A percentile compares a stretch with the other conserved stretches of the same genome.
Conservation (phyloP, 148 eudicot genomes). For the Spergularia marina region DNA sequence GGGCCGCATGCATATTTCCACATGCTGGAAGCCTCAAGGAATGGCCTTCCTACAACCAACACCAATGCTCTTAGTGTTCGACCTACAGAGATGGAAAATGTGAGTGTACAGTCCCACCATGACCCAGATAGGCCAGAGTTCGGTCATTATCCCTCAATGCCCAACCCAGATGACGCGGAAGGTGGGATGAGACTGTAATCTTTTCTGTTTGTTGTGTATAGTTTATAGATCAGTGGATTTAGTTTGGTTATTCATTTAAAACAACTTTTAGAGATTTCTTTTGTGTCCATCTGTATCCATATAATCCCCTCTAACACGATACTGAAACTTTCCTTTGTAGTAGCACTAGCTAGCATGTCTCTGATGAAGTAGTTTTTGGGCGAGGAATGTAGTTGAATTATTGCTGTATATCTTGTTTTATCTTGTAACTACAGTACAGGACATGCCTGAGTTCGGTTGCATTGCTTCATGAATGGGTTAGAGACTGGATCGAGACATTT, state of each 20-base stretch:
- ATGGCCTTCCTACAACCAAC: constrained; percentile 24
- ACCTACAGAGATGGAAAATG: constrained; percentile 43
- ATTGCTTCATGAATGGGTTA: no score
- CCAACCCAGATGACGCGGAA: constrained; percentile 39
- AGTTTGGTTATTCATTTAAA: background rate
- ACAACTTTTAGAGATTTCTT: background rate
- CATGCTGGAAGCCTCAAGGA: constrained; percentile 57
- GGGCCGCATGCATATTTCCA: constrained; percentile 78
- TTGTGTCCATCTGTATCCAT: background rate
- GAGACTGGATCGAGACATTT: no score
- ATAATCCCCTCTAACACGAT: background rate
- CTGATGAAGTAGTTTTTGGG: background rate
- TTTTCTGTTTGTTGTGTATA: background rate
- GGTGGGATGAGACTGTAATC: constrained; percentile 38
- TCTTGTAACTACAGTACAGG: background rate
- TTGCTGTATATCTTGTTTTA: background rate
- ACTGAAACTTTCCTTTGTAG: background rate
- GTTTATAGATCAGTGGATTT: constrained; percentile 17
- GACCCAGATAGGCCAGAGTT: constrained; percentile 22
- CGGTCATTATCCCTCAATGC: constrained; percentile 33
- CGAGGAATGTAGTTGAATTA: background rate
- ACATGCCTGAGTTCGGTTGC: background rate
- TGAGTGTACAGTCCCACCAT: constrained; percentile 26
- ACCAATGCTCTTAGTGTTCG: constrained; percentile 28
- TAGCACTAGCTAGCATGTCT: background rate